A percentile compares a stretch with the other conserved stretches of the same genome.
These are phyloP conservation scores for Fusarium redolens DNA, from an alignment of 2,329 filamentous ascomycete species.

Conservation along the genomic window DNA sequence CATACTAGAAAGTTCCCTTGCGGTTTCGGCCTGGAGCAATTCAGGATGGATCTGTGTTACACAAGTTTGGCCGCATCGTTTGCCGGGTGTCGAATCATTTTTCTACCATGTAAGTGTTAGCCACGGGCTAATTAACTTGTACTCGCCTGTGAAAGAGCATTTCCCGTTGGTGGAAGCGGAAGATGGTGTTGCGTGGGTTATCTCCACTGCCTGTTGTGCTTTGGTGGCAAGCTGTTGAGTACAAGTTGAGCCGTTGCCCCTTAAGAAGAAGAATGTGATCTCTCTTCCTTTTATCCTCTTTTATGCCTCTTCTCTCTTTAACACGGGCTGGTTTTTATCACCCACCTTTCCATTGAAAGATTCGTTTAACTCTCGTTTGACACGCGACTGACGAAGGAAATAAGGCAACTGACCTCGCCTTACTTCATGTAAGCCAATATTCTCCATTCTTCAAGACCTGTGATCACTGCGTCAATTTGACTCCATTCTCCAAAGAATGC, in stretches of 20 bases:
- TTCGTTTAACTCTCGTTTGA: conserved; percentile 13
- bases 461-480: background rate
- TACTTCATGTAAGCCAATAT: conserved; percentile 12
- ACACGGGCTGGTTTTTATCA: background rate
- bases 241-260: conserved; percentile 33
- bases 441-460: background rate
- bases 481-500: background rate
- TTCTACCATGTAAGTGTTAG: background rate
- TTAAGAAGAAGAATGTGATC: background rate
- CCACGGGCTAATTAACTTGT: conserved; percentile 11
- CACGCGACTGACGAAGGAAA: background rate
- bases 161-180: background rate
- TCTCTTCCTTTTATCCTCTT: background rate
- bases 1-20: conserved; percentile 28
- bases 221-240: conserved; percentile 20
- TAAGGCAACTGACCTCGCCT: background rate
- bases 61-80: conserved; percentile 36
- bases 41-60: conserved; percentile 26
- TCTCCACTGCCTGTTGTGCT: conserved; percentile 13
- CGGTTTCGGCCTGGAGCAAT: conserved; percentile 27
- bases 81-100: conserved; percentile 36
- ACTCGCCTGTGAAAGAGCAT: conserved; percentile 13
- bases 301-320: background rate
- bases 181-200: conserved; percentile 17
- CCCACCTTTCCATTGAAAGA: background rate